These are phyloP conservation scores for Pterocarpus macrocarpus DNA, from an alignment of 306 rosid species.

Conservation along the genomic window DNA sequence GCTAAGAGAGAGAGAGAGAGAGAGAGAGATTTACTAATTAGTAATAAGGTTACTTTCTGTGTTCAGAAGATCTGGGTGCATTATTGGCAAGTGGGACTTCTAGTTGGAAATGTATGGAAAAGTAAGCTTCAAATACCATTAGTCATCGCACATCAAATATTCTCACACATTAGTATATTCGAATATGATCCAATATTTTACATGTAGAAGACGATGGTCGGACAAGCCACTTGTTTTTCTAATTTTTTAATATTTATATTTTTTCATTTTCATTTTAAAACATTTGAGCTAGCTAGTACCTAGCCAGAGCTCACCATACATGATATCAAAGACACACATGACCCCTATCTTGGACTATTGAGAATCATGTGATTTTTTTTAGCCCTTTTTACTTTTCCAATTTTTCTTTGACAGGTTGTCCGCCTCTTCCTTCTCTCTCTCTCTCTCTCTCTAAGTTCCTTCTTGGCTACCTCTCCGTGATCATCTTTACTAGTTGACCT, in stretches of 20 bases:
- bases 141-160: constrained; percentile 62
- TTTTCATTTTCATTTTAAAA: constrained; percentile 27
- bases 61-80: constrained; percentile 41
- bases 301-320: constrained; percentile 43
- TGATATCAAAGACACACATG: constrained; percentile 48
- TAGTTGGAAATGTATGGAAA: constrained; percentile 52
- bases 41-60: constrained; percentile 46
- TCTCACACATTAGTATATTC: constrained; percentile 46
- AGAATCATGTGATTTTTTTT: constrained; percentile 65
- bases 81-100: constrained; percentile 53
- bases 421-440: constrained; percentile 5
- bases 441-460: constrained; percentile 5
- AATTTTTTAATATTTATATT: not conserved
- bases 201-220: constrained; percentile 79
- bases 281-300: constrained; percentile 42
- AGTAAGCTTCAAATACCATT: constrained; percentile 51
- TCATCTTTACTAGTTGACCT: constrained; percentile 67
- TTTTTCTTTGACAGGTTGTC: constrained; percentile 56
- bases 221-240: constrained; percentile 46
- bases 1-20: not conserved
- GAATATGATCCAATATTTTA: constrained; percentile 35
- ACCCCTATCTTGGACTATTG: constrained; percentile 60
- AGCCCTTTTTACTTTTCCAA: constrained; percentile 38
- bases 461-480: constrained; percentile 50
- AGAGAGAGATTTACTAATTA: constrained; percentile 36